Percentiles rank a stretch among this genome's conserved stretches.
Evolutionary conservation across 164 flowering plant species (phyloP).

Genomic region (Aristolochia contorta): DNA sequence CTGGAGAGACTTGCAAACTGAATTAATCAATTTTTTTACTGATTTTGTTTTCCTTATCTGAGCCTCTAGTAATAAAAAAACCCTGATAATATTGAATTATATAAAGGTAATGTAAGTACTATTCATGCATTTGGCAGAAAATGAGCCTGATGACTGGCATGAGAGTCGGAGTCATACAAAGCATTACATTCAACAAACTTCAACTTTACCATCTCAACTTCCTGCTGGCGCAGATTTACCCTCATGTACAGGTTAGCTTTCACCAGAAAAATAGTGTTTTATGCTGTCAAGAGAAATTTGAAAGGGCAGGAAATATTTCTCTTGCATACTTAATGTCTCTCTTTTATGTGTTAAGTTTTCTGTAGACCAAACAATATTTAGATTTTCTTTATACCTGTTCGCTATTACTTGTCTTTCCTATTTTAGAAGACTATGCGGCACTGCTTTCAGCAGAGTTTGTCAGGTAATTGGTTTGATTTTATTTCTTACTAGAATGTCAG

Average conservation of each 20-base stretch:
- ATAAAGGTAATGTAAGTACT: neutral
- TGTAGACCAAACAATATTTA: no score
- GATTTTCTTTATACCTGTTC: no score
- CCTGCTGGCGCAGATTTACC: conserved; percentile 82
- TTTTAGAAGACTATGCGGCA: no score
- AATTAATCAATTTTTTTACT: no score
- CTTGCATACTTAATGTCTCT: neutral
- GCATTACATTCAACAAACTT: conserved; percentile 25
- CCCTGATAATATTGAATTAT: no score
- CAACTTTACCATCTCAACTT: conserved; percentile 67
- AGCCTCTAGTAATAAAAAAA: no score
- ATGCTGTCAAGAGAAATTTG: neutral
- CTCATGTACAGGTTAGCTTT: conserved; percentile 57
- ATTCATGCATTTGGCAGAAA: conserved; percentile 30
- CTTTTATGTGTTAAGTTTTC: no score
- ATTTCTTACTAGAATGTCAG: conserved; percentile 34
- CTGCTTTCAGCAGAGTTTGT: no score
- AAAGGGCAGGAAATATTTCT: neutral
- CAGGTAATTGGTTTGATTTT: neutral
- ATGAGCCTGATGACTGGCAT: conserved; percentile 32
- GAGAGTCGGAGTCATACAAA: conserved; percentile 53
- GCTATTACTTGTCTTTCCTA: no score
- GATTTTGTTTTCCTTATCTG: no score
- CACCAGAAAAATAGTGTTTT: neutral
- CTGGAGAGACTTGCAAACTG: no score